Base-by-base conservation (phyloP, 1,284 basidiomycete species). In the Malassezia restricta region DNA sequence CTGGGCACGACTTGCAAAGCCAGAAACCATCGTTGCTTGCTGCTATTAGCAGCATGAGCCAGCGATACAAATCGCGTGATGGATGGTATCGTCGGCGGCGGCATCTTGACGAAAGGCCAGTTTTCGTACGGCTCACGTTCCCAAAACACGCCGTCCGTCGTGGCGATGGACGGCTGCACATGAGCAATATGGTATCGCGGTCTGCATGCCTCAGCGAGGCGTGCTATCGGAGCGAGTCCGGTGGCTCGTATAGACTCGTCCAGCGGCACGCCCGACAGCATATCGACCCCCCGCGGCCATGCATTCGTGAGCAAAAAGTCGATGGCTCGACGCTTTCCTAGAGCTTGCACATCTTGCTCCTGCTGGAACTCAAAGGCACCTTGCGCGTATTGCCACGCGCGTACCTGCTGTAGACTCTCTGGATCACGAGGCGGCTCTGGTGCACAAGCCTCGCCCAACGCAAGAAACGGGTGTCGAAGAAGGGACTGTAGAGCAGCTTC, bases 1-100 rank as follows among this genome's bases (percentile, higher is more conserved):
- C 33, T 43, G 9, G 50, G 44, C 20, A 38, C 38, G 3, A 55
- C 12, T 8, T 37, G 29, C 17, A 71, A 46, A 12, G 70, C 70
- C 42, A 68, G 44, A 40, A 73, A 73, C 70, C 70, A 73, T 14
- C 65, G 50, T 28, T 31, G 49, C 50, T 68, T 71, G n/a, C 56
- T 49, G 8, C 51, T 47, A 40, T 73, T 73, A 3, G 55, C 63
- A 27, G 70, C 64, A 15, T 42, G 40, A 5, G 70, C 70, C 1
- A 73, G 48, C 8, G 56, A 59, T 17, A 70, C 55, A 30, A 73
- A 73, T 0, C 70, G 45, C 6, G 70, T 71, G 14, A 62, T 33
- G 20, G 41, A 43, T 11, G 33, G 43, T 12, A 31, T 17, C 9
- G 24, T 29, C 12, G 51, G 47, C 32, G 43, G 29, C 2, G 48